A percentile compares a stretch with the other conserved stretches of the same genome.
phyloP scores from a whole-genome alignment of 441 rosid species.

The Adansonia gregorii region DNA sequence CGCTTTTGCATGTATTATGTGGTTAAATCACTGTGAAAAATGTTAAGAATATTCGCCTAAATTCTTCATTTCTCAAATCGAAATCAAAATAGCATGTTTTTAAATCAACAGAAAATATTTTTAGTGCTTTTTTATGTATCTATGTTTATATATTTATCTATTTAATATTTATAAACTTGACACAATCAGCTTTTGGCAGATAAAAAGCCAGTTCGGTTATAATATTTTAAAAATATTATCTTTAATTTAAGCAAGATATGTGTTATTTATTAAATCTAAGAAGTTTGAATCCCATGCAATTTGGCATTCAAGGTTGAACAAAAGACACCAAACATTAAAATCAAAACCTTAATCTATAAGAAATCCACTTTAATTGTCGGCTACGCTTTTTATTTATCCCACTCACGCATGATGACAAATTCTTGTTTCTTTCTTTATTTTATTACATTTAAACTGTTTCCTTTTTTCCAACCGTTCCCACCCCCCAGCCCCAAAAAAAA shows the following conservation, averaged over 20 bases:
- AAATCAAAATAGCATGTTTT: not conserved
- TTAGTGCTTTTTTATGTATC: no score
- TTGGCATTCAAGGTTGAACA: not conserved
- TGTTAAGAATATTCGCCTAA: not conserved
- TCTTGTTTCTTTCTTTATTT: not conserved
- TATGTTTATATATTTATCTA: no score
- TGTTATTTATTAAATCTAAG: no score
- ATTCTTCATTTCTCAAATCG: not conserved
- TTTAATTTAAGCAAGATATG: no score
- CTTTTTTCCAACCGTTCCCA: not conserved
- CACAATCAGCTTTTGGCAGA: no score
- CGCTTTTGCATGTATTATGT: not conserved
- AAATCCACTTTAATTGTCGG: not conserved
- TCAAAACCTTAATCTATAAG: not conserved
- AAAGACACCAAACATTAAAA: not conserved
- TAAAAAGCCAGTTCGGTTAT: no score
- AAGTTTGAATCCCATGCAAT: not conserved
- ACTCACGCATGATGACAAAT: not conserved
- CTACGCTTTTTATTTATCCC: not conserved
- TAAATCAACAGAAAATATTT: no score
- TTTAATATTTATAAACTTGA: no score
- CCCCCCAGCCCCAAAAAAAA: no score
- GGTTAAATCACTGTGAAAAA: not conserved
- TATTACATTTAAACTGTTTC: not conserved
- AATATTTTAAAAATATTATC: no score